Evolutionary conservation across 164 flowering plant genomes (phyloP).

Genomic region (Sextonia rubra): DNA sequence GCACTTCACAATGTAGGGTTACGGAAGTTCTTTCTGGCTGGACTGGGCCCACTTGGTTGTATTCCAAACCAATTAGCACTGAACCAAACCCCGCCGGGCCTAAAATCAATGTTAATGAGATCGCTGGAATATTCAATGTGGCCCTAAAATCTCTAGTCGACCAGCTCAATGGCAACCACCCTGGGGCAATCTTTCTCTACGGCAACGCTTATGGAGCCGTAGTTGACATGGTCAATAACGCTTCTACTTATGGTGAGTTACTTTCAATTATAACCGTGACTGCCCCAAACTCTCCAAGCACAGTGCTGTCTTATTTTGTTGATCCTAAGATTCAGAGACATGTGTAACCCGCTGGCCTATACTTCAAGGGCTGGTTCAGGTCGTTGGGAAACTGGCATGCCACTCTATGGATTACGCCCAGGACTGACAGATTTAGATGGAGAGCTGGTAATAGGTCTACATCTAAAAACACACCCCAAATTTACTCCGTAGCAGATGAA

Average conservation of each 20-base stretch:
- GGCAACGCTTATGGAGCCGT: constrained; percentile 51
- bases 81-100: constrained; percentile 39
- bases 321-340: too few relatives aligned
- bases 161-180: constrained; percentile 46
- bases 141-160: constrained; percentile 53
- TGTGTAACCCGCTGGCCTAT: too few relatives aligned
- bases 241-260: constrained; percentile 46
- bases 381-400: too few relatives aligned
- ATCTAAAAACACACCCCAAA: too few relatives aligned
- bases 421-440: too few relatives aligned
- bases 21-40: constrained; percentile 66
- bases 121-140: constrained; percentile 52
- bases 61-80: constrained; percentile 61
- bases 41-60: constrained; percentile 76
- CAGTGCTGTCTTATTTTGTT: too few relatives aligned
- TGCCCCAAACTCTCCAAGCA: too few relatives aligned
- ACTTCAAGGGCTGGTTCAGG: too few relatives aligned
- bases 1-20: constrained; percentile 65
- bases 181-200: constrained; percentile 51
- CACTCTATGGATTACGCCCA: too few relatives aligned
- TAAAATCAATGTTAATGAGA: constrained; percentile 54
- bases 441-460: too few relatives aligned
- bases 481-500: too few relatives aligned
- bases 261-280: too few relatives aligned
- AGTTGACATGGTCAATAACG: constrained; percentile 66